Percentiles rank a stretch among this genome's conserved stretches.
Conservation (phyloP, 2,329 filamentous ascomycete species). For the Phialophora verrucosa region DNA sequence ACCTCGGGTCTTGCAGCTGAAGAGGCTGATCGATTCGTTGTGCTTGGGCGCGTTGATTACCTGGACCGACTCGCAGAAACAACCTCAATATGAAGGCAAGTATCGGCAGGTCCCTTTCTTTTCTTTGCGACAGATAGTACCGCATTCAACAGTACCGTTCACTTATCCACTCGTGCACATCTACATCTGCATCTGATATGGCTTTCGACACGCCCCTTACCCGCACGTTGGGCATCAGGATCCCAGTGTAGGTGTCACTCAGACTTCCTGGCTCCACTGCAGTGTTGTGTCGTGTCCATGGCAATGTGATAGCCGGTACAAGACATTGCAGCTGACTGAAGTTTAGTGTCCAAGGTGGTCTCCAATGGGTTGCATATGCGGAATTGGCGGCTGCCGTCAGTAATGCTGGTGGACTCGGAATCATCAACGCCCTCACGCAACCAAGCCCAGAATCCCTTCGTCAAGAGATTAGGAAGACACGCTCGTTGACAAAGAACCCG, state of each 20-base stretch:
- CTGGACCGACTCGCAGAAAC: not conserved
- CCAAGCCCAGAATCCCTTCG: constrained; percentile 88
- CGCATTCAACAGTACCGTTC: not conserved
- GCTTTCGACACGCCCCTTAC: constrained; percentile 18
- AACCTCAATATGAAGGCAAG: constrained; percentile 1
- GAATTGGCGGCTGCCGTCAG: constrained; percentile 59
- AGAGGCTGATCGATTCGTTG: not conserved
- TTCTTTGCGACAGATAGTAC: not conserved
- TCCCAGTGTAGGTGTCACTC: constrained; percentile 8
- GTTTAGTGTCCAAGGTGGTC: constrained; percentile 53
- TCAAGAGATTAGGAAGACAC: constrained; percentile 88
- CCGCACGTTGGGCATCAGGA: constrained; percentile 20
- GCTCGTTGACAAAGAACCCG: constrained; percentile 65
- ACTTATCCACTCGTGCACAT: not conserved
- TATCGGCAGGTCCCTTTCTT: not conserved
- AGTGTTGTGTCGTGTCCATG: too few species aligned
- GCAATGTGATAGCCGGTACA: too few species aligned
- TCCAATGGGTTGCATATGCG: constrained; percentile 63
- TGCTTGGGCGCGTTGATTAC: constrained; percentile 4
- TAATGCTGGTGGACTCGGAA: constrained; percentile 59
- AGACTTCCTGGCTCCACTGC: constrained; percentile 42
- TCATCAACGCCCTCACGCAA: constrained; percentile 75
- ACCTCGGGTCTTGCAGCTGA: not conserved
- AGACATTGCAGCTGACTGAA: not conserved
- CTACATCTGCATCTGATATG: constrained; percentile 5